phyloP scores from a whole-genome alignment of 139 green algal genomes.

The Coelastrella sp. region DNA sequence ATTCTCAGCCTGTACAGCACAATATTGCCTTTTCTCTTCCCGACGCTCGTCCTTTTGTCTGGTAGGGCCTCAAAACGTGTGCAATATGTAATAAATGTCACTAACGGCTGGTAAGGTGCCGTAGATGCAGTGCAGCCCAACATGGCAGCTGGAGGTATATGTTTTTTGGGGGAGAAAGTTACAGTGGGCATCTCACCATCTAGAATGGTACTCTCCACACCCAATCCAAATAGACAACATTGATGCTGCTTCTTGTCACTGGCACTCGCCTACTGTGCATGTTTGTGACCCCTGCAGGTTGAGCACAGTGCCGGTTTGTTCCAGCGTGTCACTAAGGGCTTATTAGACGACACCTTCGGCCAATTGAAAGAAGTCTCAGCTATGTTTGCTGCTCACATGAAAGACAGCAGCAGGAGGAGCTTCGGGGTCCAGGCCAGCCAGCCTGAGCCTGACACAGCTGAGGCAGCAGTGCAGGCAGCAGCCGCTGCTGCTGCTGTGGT shows the following conservation, averaged over 20 bases:
- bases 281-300: neutral
- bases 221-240: neutral
- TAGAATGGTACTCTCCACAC: too few species aligned
- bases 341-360: conserved; percentile 3
- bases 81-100: too few species aligned
- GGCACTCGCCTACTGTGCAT: neutral
- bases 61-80: too few species aligned
- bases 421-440: neutral
- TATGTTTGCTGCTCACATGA: conserved; percentile 5
- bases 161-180: too few species aligned
- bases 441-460: neutral
- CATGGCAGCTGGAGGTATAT: too few species aligned
- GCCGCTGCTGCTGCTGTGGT: conserved; percentile 12
- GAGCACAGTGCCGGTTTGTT: conserved; percentile 9
- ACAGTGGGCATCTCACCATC: too few species aligned
- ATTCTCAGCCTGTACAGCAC: too few species aligned
- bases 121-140: too few species aligned
- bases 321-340: conserved; percentile 2
- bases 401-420: conserved; percentile 23
- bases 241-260: neutral
- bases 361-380: conserved; percentile 22
- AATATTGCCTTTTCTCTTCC: too few species aligned
- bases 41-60: too few species aligned
- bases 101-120: too few species aligned
- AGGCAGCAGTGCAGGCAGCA: neutral